Conservation (phyloP, 768 basidiomycete species). For the Mycena sanguinolenta region DNA sequence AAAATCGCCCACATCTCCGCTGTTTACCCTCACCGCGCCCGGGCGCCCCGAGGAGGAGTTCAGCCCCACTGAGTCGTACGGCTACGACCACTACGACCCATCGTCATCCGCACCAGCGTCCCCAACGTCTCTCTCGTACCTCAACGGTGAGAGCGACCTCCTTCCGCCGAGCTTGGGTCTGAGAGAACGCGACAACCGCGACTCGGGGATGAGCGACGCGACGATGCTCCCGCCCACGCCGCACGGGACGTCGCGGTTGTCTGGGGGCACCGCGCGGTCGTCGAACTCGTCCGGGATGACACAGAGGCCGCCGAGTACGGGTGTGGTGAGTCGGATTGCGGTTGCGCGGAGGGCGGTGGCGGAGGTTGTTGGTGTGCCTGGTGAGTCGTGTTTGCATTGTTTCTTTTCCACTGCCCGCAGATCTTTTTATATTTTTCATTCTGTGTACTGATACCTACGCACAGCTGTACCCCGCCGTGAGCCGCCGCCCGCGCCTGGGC, state of each 20-base stretch:
- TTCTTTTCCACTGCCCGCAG: background rate
- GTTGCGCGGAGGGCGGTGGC: slow-evolving; percentile 66
- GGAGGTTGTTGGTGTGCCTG: slow-evolving; percentile 55
- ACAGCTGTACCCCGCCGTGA: background rate
- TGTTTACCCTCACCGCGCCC: slow-evolving; percentile 34
- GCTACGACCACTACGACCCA: background rate
- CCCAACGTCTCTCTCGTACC: too few species aligned
- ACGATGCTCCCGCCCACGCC: slow-evolving; percentile 31
- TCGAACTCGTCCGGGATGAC: too few species aligned
- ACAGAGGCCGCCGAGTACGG: slow-evolving; percentile 22
- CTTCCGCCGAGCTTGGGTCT: too few species aligned
- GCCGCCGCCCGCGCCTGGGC: background rate
- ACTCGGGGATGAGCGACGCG: slow-evolving; percentile 37
- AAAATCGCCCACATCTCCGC: slow-evolving; percentile 17
- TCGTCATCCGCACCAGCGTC: too few species aligned
- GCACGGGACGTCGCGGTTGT: too few species aligned
- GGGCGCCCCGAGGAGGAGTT: background rate
- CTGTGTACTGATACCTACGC: background rate
- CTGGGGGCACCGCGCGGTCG: too few species aligned
- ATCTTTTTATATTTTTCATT: background rate
- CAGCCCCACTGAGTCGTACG: slow-evolving; percentile 12
- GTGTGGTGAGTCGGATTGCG: slow-evolving; percentile 23
- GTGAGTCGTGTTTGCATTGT: background rate
- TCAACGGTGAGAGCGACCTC: too few species aligned
- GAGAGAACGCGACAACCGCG: slow-evolving; percentile 18